phyloP scores from a whole-genome alignment of 805 yeast species.

The Metschnikowia bowlesiae region DNA sequence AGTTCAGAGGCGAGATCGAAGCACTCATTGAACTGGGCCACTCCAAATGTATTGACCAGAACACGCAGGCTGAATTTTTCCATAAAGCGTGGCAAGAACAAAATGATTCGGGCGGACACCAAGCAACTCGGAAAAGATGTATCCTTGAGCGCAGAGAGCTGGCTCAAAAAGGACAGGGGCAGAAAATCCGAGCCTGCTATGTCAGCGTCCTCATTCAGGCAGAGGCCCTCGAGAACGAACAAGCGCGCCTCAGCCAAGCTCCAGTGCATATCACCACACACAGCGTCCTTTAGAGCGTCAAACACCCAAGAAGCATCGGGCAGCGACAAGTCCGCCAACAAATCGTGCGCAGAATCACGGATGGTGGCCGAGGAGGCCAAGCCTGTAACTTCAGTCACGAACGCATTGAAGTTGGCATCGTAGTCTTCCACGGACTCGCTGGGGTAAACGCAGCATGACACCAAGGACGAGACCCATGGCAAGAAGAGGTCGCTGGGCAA shows the following conservation, averaged over 20 bases:
- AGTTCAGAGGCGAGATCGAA: conserved; percentile 1
- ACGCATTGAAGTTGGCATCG: conserved; percentile 59
- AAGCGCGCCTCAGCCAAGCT: conserved; percentile 36
- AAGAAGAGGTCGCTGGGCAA: conserved; percentile 11
- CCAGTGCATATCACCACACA: neutral
- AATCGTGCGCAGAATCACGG: conserved; percentile 60
- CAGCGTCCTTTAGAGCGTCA: neutral
- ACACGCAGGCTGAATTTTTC: conserved; percentile 44
- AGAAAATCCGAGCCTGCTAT: conserved; percentile 15
- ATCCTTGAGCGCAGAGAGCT: conserved; percentile 3
- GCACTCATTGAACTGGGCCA: conserved; percentile 18
- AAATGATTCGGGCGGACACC: conserved; percentile 45
- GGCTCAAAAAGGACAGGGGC: conserved; percentile 8
- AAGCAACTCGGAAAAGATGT: conserved; percentile 23
- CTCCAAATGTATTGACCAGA: conserved; percentile 28
- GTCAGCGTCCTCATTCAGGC: conserved; percentile 36
- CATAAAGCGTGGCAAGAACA: conserved; percentile 54
- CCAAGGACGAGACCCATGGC: conserved; percentile 24
- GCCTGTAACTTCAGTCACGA: conserved; percentile 72
- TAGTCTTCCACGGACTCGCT: conserved; percentile 44
- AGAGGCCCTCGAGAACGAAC: conserved; percentile 38
- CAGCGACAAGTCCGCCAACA: conserved; percentile 46
- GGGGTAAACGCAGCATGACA: conserved; percentile 40
- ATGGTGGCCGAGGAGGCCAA: conserved; percentile 47
- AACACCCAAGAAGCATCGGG: conserved; percentile 29